Percentiles rank a stretch among this genome's conserved stretches.
Conservation (phyloP, 306 rosid species). For the Canavalia gladiata region DNA sequence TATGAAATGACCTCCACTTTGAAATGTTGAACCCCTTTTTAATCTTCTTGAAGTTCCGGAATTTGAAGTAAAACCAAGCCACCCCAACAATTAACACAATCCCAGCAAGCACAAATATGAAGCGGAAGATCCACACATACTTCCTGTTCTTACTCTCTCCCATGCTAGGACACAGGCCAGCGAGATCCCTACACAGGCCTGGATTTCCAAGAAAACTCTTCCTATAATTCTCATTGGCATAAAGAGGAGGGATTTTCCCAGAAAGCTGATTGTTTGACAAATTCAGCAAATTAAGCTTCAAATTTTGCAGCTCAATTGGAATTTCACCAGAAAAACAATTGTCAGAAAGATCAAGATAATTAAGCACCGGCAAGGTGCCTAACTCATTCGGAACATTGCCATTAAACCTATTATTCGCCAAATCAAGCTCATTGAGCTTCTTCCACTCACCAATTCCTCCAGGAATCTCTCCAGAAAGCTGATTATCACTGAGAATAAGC, state of each 20-base stretch:
- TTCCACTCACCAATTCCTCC: slow-evolving; percentile 51
- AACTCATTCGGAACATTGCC: slow-evolving; percentile 71
- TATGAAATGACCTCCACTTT: slow-evolving; percentile 85
- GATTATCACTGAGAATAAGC: slow-evolving; percentile 72
- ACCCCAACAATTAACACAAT: slow-evolving; percentile 70
- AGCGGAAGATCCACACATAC: slow-evolving; percentile 59
- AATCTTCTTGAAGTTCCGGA: slow-evolving; percentile 60
- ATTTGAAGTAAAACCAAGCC: slow-evolving; percentile 68
- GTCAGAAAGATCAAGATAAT: slow-evolving; percentile 81
- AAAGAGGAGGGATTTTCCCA: slow-evolving; percentile 74
- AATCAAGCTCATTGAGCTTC: slow-evolving; percentile 73
- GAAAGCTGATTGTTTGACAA: slow-evolving; percentile 68
- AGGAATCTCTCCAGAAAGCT: slow-evolving; percentile 70
- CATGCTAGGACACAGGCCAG: slow-evolving; percentile 58
- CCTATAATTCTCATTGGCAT: slow-evolving; percentile 60
- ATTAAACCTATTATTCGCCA: slow-evolving; percentile 65
- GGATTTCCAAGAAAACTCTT: slow-evolving; percentile 74
- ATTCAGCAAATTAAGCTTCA: slow-evolving; percentile 74
- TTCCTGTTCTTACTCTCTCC: slow-evolving; percentile 53
- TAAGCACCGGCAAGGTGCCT: slow-evolving; percentile 70
- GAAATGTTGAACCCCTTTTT: slow-evolving; percentile 55
- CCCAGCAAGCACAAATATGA: slow-evolving; percentile 67
- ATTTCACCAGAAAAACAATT: slow-evolving; percentile 65
- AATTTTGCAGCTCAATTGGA: slow-evolving; percentile 69
- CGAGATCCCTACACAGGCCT: slow-evolving; percentile 64